These are phyloP conservation scores for Fusarium metavorans DNA, from an alignment of 2,329 filamentous ascomycete genomes.

Conservation along the genomic window DNA sequence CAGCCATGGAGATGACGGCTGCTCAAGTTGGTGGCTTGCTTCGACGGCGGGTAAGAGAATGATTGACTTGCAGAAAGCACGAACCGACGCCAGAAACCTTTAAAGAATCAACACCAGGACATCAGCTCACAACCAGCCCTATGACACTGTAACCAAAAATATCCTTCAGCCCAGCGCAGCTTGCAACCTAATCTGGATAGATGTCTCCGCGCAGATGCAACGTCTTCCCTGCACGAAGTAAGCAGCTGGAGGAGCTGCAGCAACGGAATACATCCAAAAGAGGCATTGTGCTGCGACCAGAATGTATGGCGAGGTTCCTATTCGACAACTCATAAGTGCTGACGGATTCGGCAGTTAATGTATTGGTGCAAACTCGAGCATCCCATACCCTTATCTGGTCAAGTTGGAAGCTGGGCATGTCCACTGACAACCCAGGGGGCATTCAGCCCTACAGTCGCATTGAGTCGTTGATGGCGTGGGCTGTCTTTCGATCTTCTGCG, in stretches of 20 bases:
- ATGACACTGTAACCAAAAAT: not conserved
- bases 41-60: not conserved
- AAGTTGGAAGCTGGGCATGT: not conserved
- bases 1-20: not conserved
- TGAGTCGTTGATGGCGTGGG: not conserved
- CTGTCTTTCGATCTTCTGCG: not conserved
- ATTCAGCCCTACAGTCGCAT: constrained; percentile 3
- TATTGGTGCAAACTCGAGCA: not conserved
- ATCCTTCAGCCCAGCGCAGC: not conserved
- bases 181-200: not conserved
- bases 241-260: not conserved
- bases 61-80: not conserved
- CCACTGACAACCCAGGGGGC: not conserved
- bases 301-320: not conserved
- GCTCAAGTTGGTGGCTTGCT: not conserved
- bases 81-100: not conserved
- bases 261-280: not conserved
- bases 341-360: not conserved
- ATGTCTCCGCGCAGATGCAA: not conserved
- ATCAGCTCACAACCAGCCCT: not conserved
- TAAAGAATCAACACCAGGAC: not conserved
- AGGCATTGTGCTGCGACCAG: not conserved
- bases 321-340: not conserved
- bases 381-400: not conserved
- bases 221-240: not conserved